Conservation (phyloP, 2,329 filamentous ascomycete genomes). For the Ceratocystis variospora region DNA sequence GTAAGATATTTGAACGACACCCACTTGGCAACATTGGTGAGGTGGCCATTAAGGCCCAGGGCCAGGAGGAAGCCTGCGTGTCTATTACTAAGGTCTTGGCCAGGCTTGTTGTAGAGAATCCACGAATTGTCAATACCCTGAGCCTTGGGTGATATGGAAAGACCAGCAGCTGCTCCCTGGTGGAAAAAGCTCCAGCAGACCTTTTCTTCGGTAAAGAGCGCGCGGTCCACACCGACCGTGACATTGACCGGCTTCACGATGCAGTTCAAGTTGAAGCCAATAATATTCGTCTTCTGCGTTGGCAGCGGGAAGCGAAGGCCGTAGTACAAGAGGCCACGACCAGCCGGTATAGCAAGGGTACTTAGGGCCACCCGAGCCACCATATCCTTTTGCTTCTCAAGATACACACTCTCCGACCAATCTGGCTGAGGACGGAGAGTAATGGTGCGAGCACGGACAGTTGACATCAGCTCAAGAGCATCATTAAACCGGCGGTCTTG, state of each 20-base stretch:
- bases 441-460: conserved; percentile 64
- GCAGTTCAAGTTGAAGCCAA: conserved; percentile 83
- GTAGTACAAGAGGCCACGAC: conserved; percentile 77
- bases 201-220: conserved; percentile 82
- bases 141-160: conserved; percentile 78
- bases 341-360: conserved; percentile 77
- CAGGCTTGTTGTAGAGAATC: conserved; percentile 95
- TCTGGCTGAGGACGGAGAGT: conserved; percentile 59
- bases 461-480: conserved; percentile 72
- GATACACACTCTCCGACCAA: conserved; percentile 72
- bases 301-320: conserved; percentile 75
- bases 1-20: conserved; percentile 98
- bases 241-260: conserved; percentile 85
- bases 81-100: conserved; percentile 76
- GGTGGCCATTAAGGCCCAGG: conserved; percentile 81
- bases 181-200: conserved; percentile 99
- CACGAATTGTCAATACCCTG: conserved; percentile 95
- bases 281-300: conserved; percentile 80
- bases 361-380: conserved; percentile 75
- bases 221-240: conserved; percentile 83
- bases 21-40: conserved; percentile 94
- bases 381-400: conserved; percentile 85
- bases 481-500: conserved; percentile 85
- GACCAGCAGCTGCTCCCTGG: conserved; percentile 79
- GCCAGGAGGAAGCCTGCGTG: conserved; percentile 89